Evolutionary conservation across 352 stramenopile genomes (phyloP), one percentile per base, ranked within the genome.

Genomic region (Globisporangium carolinianum): DNA sequence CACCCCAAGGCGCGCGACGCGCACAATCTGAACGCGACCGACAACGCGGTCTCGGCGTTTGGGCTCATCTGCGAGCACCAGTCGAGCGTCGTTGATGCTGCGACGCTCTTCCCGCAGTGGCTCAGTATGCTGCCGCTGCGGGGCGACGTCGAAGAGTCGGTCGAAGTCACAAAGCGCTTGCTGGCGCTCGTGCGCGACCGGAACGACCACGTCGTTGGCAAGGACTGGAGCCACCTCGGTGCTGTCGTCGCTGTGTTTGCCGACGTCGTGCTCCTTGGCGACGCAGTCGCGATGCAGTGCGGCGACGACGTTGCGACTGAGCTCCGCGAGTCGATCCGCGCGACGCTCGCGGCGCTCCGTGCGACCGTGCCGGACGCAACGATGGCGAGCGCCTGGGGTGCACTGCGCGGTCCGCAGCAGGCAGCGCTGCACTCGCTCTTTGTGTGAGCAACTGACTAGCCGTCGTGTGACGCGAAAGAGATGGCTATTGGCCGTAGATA

Each of bases 41-140:
- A 94, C 64, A 94, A 94, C 51, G 84, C 78, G 11, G 78, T 91
- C 39, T 83, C 82, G 32, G 78, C 84, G 6, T 68, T 93, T 5
- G 81, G 83, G 1, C 76, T 90, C 36, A 72, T 93, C 43, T 88
- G 78, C 18, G 83, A 90, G 63, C 70, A 82, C 57, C 81, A 93
- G 43, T 49, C 71, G 2, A 60, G 32, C 5, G 73, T 65, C 8
- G 64, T 92, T 11, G 75, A 81, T 51, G 67, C 76, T 0, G 61
- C 66, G 1, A 69, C 63, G 39, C 52, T 94, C 17, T 89, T 91
- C 57, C 71, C 79, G 32, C 73, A 89, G 56, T 94, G 81, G 79
- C 58, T 92, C 51, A 57, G 65, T 4, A 65, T 91, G 54, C 79
- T 92, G 36, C 84, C 84, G 35, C 69, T 94, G 41, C 71, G 78